phyloP scores from a whole-genome alignment of 345 rosid genomes.

The Syzygium grande region DNA sequence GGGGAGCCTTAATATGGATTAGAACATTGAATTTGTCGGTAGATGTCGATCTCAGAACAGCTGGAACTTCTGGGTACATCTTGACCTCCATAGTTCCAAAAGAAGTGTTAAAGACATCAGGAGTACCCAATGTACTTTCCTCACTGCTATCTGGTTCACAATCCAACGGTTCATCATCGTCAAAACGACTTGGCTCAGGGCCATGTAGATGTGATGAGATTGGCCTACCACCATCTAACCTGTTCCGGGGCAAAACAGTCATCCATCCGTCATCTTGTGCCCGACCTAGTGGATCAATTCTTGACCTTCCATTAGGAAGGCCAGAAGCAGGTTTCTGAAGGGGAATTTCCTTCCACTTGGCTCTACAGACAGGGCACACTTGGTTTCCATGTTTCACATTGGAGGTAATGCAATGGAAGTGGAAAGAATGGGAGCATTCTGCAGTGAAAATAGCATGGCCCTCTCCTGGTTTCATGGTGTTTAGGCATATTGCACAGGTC shows the following conservation, averaged over 20 bases:
- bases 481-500: slow-evolving; percentile 84
- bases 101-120: slow-evolving; percentile 17
- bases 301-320: slow-evolving; percentile 26
- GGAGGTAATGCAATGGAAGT: slow-evolving; percentile 90
- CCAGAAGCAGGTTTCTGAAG: slow-evolving; percentile 43
- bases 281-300: slow-evolving; percentile 36
- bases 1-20: slow-evolving; percentile 83
- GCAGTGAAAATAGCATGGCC: slow-evolving; percentile 97
- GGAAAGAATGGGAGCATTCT: slow-evolving; percentile 96
- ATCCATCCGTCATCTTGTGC: slow-evolving; percentile 57
- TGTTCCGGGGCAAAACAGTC: slow-evolving; percentile 42
- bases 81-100: slow-evolving; percentile 41
- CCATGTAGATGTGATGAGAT: slow-evolving; percentile 34
- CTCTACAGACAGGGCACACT: slow-evolving; percentile 88
- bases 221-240: slow-evolving; percentile 35
- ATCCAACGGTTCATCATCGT: slow-evolving; percentile 74
- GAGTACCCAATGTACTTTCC: slow-evolving; percentile 2
- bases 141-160: slow-evolving; percentile 23
- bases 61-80: slow-evolving; percentile 63
- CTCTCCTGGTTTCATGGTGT: slow-evolving; percentile 64
- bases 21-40: slow-evolving; percentile 62
- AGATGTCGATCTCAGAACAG: slow-evolving; percentile 34
- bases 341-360: slow-evolving; percentile 90
- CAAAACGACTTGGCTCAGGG: slow-evolving; percentile 59
- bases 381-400: slow-evolving; percentile 91